These are phyloP conservation scores for Heterobasidion annosum DNA, from an alignment of 1,284 basidiomycete species.

Conservation along the genomic window DNA sequence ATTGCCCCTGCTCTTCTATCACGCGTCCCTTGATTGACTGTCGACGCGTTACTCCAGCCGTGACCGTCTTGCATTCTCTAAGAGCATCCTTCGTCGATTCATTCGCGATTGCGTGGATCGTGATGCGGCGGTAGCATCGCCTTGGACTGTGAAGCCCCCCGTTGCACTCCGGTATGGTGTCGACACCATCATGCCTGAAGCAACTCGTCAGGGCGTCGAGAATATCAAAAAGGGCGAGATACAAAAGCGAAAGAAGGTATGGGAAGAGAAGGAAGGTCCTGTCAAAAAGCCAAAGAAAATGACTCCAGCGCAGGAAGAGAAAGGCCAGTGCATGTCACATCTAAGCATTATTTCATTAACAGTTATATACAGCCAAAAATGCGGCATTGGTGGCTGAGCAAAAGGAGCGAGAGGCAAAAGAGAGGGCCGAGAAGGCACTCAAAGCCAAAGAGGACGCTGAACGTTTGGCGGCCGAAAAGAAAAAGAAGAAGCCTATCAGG, in stretches of 20 bases:
- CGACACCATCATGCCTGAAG: slow-evolving; percentile 77
- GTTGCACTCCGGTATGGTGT: slow-evolving; percentile 83
- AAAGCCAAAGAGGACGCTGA: slow-evolving; percentile 65
- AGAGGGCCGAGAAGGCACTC: slow-evolving; percentile 57
- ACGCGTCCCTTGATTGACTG: not conserved
- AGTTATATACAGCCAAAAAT: slow-evolving; percentile 21
- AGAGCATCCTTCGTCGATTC: slow-evolving; percentile 93
- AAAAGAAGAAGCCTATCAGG: slow-evolving; percentile 85
- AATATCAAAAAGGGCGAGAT: slow-evolving; percentile 79
- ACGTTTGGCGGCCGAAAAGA: slow-evolving; percentile 62
- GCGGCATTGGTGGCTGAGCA: slow-evolving; percentile 39
- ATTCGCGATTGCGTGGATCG: slow-evolving; percentile 91
- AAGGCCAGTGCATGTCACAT: slow-evolving; percentile 34
- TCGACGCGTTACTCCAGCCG: slow-evolving; percentile 43
- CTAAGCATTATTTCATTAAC: slow-evolving; percentile 6
- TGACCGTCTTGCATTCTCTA: slow-evolving; percentile 91
- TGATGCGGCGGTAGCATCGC: slow-evolving; percentile 84
- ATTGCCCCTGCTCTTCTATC: slow-evolving; percentile 4
- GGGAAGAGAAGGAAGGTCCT: slow-evolving; percentile 76
- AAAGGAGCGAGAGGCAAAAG: slow-evolving; percentile 57
- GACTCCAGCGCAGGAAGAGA: slow-evolving; percentile 60
- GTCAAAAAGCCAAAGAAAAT: slow-evolving; percentile 75
- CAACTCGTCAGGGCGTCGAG: slow-evolving; percentile 72
- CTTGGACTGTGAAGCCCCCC: slow-evolving; percentile 87
- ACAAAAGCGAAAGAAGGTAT: slow-evolving; percentile 83